These are phyloP conservation scores for Penicillium psychrosexuale DNA, from an alignment of 2,329 filamentous ascomycete species.

Conservation along the genomic window DNA sequence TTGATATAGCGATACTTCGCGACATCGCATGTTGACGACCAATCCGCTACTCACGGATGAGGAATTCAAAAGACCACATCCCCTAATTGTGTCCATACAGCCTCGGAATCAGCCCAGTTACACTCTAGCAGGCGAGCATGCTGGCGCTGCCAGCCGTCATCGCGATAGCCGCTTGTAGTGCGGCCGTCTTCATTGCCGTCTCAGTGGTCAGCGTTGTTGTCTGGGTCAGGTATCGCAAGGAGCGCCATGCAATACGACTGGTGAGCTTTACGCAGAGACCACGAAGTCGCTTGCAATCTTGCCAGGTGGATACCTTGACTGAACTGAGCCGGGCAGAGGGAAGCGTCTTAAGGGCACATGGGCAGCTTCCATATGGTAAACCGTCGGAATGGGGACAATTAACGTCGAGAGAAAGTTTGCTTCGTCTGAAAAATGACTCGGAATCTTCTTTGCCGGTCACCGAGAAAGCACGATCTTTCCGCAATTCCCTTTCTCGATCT, in stretches of 20 bases:
- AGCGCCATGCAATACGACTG: constrained; percentile 29
- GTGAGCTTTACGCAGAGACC: constrained; percentile 23
- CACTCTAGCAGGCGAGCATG: constrained; percentile 26
- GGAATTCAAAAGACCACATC: not conserved
- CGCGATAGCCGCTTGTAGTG: constrained; percentile 36
- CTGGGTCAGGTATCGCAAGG: constrained; percentile 37
- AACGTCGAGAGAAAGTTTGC: constrained; percentile 32
- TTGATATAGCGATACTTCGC: not conserved
- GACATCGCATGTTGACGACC: not conserved
- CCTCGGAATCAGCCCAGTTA: not conserved
- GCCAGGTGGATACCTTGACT: constrained; percentile 30
- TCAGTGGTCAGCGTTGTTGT: constrained; percentile 33
- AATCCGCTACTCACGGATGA: constrained; percentile 10
- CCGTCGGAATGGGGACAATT: constrained; percentile 37
- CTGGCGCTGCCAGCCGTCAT: constrained; percentile 32
- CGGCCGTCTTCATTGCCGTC: constrained; percentile 33
- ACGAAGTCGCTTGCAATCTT: constrained; percentile 21
- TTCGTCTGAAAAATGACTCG: constrained; percentile 18
- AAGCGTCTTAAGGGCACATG: constrained; percentile 31
- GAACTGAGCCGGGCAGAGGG: constrained; percentile 34
- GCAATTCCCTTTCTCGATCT: constrained; percentile 35
- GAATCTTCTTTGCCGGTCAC: constrained; percentile 22
- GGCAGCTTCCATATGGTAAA: constrained; percentile 34
- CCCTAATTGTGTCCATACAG: not conserved
- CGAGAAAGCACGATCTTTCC: constrained; percentile 32